Evolutionary conservation across 140 eudicot species (phyloP), one percentile per base, ranked within the genome.

Genomic region (Cichorium intybus): DNA sequence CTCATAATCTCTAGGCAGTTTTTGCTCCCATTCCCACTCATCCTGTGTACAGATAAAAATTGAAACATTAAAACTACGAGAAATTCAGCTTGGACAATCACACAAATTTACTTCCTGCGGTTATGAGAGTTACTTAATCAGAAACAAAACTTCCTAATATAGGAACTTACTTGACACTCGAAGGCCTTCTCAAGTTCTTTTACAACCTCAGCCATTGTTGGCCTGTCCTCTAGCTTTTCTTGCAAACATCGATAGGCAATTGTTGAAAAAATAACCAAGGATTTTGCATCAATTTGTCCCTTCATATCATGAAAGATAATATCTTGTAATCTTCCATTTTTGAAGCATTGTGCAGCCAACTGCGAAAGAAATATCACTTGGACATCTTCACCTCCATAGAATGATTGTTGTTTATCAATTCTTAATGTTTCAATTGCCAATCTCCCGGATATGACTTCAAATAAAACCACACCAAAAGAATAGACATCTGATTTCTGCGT

Each of bases 21-120:
- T 70, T 33, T 49, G 35, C 61, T 60, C 68, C 75, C 75, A 70
- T 47, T 70, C 75, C 60, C 68, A 70, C 29, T 70, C 75, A 12
- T 70, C 75, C 75, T 70, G 60, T 45, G 17, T 33, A 47, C 52
- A 22, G 48, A 34, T 12, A 34, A 7, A 34, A 34, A 1, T 7
- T 10, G 26, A 70, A 43, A 20, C 22, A 20, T 43, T 3, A 59
- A 46, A 43, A 15, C 26, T 28, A 28, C 4, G 21, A 10, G 8
- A 15, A 48, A 24, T 43, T 41, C 3, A 41, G 39, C n/a, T n/a
- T n/a, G n/a, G n/a, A n/a, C n/a, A n/a, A n/a, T n/a, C n/a, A n/a
- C n/a, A n/a, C n/a, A n/a, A n/a, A n/a, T n/a, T n/a, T n/a, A n/a
- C n/a, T n/a, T n/a, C n/a, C n/a, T n/a, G n/a, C n/a, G n/a, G n/a